A percentile compares a stretch with the other conserved stretches of the same genome.
phyloP scores from a whole-genome alignment of 2,329 filamentous ascomycete species.

The Scytalidium sp. region DNA sequence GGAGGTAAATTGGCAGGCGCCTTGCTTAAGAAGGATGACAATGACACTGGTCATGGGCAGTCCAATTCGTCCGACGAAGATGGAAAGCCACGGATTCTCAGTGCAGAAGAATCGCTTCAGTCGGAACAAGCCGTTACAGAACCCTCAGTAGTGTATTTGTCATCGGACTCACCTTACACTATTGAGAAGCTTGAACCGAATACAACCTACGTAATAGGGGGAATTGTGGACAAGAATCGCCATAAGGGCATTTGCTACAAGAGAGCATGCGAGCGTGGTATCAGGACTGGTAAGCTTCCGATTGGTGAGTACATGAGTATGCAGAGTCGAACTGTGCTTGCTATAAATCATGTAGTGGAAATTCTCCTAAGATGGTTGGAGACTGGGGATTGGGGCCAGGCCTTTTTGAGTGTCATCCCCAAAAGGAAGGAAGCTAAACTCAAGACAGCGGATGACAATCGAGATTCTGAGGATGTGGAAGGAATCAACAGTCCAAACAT shows the following conservation, averaged over 20 bases:
- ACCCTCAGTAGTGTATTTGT: conserved; percentile 77
- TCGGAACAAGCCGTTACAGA: conserved; percentile 26
- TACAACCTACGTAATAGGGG: conserved; percentile 89
- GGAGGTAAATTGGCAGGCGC: conserved; percentile 57
- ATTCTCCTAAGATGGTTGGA: conserved; percentile 96
- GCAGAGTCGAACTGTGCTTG: conserved; percentile 78
- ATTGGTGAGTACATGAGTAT: conserved; percentile 96
- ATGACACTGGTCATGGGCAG: not conserved
- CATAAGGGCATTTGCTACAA: conserved; percentile 94
- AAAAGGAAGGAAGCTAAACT: conserved; percentile 81
- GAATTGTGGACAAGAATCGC: conserved; percentile 92
- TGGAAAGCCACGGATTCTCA: not conserved
- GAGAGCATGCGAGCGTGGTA: conserved; percentile 67
- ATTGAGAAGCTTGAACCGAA: conserved; percentile 81
- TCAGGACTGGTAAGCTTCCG: conserved; percentile 86
- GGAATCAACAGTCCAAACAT: not conserved
- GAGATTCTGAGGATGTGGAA: conserved; percentile 9
- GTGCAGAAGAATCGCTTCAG: not conserved
- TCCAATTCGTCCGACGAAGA: not conserved
- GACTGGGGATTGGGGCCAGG: conserved; percentile 83
- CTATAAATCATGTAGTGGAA: conserved; percentile 94
- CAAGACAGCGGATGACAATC: conserved; percentile 33
- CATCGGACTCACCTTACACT: conserved; percentile 85
- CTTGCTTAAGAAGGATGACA: conserved; percentile 9
- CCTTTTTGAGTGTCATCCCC: conserved; percentile 85